Evolutionary conservation across 2,329 filamentous ascomycete species (phyloP).

Genomic region (Paradendryphiella salina): DNA sequence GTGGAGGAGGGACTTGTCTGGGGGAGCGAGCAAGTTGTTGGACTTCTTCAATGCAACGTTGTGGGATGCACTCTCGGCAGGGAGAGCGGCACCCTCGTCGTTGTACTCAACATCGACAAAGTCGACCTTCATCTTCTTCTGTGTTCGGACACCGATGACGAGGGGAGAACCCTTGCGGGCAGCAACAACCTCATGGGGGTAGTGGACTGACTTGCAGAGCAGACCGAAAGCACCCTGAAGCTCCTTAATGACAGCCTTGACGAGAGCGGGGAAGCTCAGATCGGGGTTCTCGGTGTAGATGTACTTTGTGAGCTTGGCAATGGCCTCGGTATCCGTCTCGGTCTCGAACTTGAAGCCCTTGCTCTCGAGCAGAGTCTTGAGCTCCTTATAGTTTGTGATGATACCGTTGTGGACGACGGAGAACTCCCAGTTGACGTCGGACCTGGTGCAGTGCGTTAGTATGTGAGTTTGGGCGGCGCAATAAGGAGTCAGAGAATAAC

Average conservation of each 20-base stretch:
- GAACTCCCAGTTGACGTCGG: slow-evolving; percentile 94
- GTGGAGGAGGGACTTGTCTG: slow-evolving; percentile 97
- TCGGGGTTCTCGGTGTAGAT: slow-evolving; percentile 91
- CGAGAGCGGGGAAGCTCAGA: slow-evolving; percentile 93
- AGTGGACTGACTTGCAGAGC: slow-evolving; percentile 97
- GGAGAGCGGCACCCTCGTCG: slow-evolving; percentile 75
- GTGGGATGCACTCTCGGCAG: slow-evolving; percentile 92
- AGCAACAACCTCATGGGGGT: slow-evolving; percentile 95
- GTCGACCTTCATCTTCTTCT: slow-evolving; percentile 99
- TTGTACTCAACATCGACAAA: slow-evolving; percentile 99
- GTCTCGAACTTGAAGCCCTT: slow-evolving; percentile 99
- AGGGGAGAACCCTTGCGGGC: slow-evolving; percentile 98
- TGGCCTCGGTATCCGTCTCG: slow-evolving; percentile 98
- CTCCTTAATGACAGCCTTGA: slow-evolving; percentile 98
- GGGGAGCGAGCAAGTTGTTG: slow-evolving; percentile 69
- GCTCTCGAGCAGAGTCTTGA: slow-evolving; percentile 86
- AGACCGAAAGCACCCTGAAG: slow-evolving; percentile 97
- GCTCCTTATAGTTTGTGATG: slow-evolving; percentile 99
- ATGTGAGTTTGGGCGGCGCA: background rate
- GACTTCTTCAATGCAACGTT: slow-evolving; percentile 93
- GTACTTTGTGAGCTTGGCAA: slow-evolving; percentile 98
- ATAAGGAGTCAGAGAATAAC: slow-evolving; percentile 31
- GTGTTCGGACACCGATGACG: slow-evolving; percentile 93
- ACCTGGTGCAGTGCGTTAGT: slow-evolving; percentile 59
- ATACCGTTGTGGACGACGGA: slow-evolving; percentile 98